Conservation (phyloP, 2,329 filamentous ascomycete species). For the Diaporthe longicolla region DNA sequence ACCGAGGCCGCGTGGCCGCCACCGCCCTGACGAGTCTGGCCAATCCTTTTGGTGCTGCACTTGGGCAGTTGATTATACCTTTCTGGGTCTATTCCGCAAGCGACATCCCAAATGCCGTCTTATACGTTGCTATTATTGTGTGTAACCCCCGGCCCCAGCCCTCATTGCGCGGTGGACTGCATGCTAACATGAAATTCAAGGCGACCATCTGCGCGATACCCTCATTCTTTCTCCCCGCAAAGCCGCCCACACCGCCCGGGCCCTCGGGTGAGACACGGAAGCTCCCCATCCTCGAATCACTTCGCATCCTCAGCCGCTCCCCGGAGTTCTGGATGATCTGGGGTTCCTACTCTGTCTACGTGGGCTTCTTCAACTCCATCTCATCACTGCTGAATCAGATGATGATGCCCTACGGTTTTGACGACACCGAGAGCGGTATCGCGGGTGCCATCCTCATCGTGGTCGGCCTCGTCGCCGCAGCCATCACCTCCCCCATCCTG, state of each 20-base stretch:
- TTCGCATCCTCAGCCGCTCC: conserved; percentile 68
- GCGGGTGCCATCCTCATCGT: conserved; percentile 91
- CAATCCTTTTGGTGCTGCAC: conserved; percentile 89
- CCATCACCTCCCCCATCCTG: conserved; percentile 83
- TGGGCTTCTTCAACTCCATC: conserved; percentile 93
- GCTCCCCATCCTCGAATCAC: conserved; percentile 64
- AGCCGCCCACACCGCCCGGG: conserved; percentile 83
- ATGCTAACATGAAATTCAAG: conserved; percentile 52
- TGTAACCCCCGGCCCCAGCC: conserved; percentile 50
- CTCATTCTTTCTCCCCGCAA: conserved; percentile 83
- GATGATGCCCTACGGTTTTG: conserved; percentile 87
- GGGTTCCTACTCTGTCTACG: conserved; percentile 85
- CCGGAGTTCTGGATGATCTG: conserved; percentile 85
- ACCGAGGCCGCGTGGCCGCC: conserved; percentile 84
- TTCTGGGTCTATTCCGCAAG: conserved; percentile 75
- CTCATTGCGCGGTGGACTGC: not conserved
- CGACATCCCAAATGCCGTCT: conserved; percentile 84
- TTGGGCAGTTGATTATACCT: conserved; percentile 89
- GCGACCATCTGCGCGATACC: conserved; percentile 77
- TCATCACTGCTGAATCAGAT: conserved; percentile 93
- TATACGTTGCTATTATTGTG: conserved; percentile 88
- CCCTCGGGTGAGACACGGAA: conserved; percentile 75
- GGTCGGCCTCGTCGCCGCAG: conserved; percentile 84
- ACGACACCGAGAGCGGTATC: conserved; percentile 87
- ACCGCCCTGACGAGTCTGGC: conserved; percentile 88